Evolutionary conservation across 2,329 filamentous ascomycete species (phyloP), one percentile per base, ranked within the genome.

Genomic region (Myriangium duriaei): DNA sequence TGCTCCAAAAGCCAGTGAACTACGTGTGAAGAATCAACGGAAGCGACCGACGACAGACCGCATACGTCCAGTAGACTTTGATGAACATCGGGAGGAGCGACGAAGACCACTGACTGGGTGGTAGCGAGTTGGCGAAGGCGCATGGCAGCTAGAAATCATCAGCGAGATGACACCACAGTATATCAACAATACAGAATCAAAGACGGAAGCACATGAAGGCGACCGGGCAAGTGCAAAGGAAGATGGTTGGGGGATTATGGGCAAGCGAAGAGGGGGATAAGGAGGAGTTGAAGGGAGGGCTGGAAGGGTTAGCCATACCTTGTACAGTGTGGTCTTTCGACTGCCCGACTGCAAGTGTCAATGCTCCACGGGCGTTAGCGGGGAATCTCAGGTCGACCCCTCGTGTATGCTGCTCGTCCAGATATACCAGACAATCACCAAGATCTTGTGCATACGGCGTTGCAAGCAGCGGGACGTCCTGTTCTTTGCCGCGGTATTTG

Each of bases 381-480:
- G 78, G 80, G 0, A 84, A 54, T 21, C 68, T 71, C 1, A 86
- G 50, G 44, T 87, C 80, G 0, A 70, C 83, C 0, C 81, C 80
- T 42, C 80, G 56, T 0, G 79, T 82, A 43, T 86, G 79, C 0
- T 71, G 68, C 41, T 86, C 74, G 34, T 86, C 80, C 0, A 87
- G 61, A 38, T 76, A 86, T 0, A 85, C 63, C 0, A 82, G 52
- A 40, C 79, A 86, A 0, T 47, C 47, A 5, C 74, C 71, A 0
- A 79, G 55, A 4, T 75, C 67, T 0, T 64, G 60, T 0, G 60
- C 55, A 47, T 72, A 83, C 0, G 76, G 66, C 0, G 80, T 84
- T 0, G 60, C 65, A 3, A 69, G 63, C 0, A 86, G 59, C 0
- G 56, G 49, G 28, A 76, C 68, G 0, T 65, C 46, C 0, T 53